Conservation (phyloP, 2,329 filamentous ascomycete species). For the Sclerotinia trifoliorum region DNA sequence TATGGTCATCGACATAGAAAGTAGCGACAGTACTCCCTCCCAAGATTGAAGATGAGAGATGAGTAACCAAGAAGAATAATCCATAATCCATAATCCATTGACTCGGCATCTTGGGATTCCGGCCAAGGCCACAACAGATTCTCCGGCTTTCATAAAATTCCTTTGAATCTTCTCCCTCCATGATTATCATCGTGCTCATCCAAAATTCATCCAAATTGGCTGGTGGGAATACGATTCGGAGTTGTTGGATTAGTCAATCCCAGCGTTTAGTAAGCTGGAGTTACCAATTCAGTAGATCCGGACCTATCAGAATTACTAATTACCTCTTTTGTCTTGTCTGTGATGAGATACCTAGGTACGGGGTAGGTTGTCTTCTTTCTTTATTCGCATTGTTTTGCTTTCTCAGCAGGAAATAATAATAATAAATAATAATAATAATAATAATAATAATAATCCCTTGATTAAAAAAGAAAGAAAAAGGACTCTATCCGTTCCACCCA, state of each 20-base stretch:
- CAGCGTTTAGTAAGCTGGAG: constrained; percentile 2
- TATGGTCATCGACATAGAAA: background rate
- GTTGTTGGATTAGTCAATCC: constrained; percentile 8
- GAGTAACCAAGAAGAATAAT: background rate
- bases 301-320: background rate
- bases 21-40: no score
- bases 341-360: no score
- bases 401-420: background rate
- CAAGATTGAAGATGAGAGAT: no score
- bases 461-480: background rate
- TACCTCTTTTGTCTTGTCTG: constrained; percentile 7
- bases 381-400: background rate
- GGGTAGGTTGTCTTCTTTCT: background rate
- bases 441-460: no score
- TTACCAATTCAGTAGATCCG: background rate
- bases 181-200: background rate
- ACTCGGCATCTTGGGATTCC: constrained; percentile 1
- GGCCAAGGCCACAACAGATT: background rate
- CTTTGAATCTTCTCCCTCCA: background rate
- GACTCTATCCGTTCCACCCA: background rate
- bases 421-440: no score
- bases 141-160: background rate
- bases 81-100: background rate
- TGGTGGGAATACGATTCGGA: constrained; percentile 16
- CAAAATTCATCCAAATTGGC: background rate